Base-by-base conservation (phyloP, 108 stramenopile genomes). In the Skeletonema tropicum region DNA sequence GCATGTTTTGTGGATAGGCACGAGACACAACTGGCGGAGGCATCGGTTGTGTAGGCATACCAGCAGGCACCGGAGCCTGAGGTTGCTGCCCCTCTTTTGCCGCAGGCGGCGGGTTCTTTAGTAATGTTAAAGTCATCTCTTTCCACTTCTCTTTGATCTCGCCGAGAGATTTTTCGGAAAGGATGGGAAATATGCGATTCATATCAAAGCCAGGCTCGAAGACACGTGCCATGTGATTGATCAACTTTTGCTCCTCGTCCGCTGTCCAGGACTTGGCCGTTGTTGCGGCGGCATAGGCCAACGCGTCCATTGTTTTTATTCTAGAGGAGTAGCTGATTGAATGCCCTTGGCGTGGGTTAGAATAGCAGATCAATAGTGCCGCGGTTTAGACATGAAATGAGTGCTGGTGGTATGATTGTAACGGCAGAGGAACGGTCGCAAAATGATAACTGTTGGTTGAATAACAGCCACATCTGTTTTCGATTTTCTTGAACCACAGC, bases 61-160 rank as follows among this genome's bases (percentile, higher is more conserved):
- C n/a, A 6, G 21, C n/a, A n/a, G 9, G 9, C 52, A 21, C 23
- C 15, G 42, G 52, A 23, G 68, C 29, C 6, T 29, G 36, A 31
- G 23, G 70, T 6, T 26, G 70, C 19, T 26, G 33, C 25, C 13
- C 7, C 59, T 25, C 17, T 15, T 26, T 63, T 31, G 10, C 31
- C 35, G 45, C 39, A 32, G 60, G 19, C 38, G 57, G n/a, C 13
- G 23, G 19, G 5, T 30, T 33, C 23, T 61, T 23, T 5, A 70
- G 62, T 15, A 63, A 23, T 61, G 69, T 12, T 10, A 36, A 66
- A 3, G 39, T 19, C 2, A 66, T 19, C 21, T 23, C 31, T 14
- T 29, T 61, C 69, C 69, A 70, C 30, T 70, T 61, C 14, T 19
- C 21, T 14, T 70, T 70, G 60, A 70, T 70, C n/a, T 63, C 60